Conservation (phyloP, 495 filamentous ascomycete genomes). For the Aspergillus affinis region DNA sequence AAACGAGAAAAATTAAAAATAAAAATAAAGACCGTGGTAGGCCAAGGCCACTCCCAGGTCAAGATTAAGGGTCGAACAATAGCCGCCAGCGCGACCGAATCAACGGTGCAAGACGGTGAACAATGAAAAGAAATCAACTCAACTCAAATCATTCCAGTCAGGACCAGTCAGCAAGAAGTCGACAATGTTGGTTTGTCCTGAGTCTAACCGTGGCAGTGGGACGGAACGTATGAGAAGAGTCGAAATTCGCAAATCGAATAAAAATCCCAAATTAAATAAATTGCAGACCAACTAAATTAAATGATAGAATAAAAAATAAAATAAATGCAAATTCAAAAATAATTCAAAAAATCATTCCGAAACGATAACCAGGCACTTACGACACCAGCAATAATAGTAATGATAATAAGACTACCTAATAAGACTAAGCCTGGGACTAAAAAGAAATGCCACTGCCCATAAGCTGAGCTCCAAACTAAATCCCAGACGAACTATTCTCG, state of each 20-base stretch:
- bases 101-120: background rate
- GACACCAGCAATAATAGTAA: constrained; percentile 2
- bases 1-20: background rate
- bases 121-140: background rate
- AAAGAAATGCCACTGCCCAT: constrained; percentile 11
- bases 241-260: background rate
- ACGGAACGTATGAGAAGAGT: constrained; percentile 2
- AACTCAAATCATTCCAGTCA: background rate
- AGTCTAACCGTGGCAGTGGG: constrained; percentile 10
- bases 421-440: constrained; percentile 5
- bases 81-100: background rate
- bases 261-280: constrained; percentile 4
- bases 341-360: constrained; percentile 7
- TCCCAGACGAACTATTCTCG: constrained; percentile 16
- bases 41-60: background rate
- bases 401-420: constrained; percentile 6
- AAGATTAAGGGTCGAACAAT: background rate
- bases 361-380: constrained; percentile 9
- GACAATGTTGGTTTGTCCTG: background rate
- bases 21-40: too few relatives aligned
- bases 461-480: constrained; percentile 19
- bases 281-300: constrained; percentile 3
- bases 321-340: background rate
- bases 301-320: constrained; percentile 2
- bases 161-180: background rate